Evolutionary conservation across 176 grass and related monocot genomes (phyloP).

Genomic region (Puya raimondii): DNA sequence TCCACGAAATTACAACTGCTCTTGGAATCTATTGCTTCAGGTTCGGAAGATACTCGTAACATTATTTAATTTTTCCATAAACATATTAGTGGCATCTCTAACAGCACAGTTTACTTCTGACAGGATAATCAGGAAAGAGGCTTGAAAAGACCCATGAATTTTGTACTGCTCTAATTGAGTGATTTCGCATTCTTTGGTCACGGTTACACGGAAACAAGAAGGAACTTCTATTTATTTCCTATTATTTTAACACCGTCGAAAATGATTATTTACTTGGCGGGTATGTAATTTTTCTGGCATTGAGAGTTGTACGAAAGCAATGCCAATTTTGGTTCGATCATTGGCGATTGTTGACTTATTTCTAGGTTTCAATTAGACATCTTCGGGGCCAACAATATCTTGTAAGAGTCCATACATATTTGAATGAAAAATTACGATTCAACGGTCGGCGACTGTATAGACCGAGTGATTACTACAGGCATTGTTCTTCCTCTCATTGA

Average conservation of each 20-base stretch:
- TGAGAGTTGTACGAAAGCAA: not conserved
- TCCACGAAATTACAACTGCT: slow-evolving; percentile 85
- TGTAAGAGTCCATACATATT: not conserved
- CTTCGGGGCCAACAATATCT: not conserved
- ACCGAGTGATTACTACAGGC: not conserved
- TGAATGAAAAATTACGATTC: not conserved
- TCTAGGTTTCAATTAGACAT: not conserved
- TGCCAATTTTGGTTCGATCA: not conserved
- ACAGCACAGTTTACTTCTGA: slow-evolving; percentile 6
- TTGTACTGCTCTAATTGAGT: not conserved
- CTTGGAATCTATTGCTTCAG: slow-evolving; percentile 98
- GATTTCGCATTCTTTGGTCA: not conserved
- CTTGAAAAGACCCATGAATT: slow-evolving; percentile 21
- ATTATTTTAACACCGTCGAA: not conserved
- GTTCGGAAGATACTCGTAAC: slow-evolving; percentile 21
- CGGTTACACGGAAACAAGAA: not conserved
- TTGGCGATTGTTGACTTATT: not conserved
- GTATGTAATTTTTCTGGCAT: not conserved
- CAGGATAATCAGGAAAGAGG: slow-evolving; percentile 97
- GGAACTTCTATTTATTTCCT: not conserved
- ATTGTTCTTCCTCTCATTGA: not conserved
- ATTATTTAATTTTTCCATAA: not conserved
- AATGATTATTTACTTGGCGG: not conserved
- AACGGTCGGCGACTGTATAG: not conserved
- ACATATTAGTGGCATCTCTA: not conserved